Evolutionary conservation across 1,284 basidiomycete genomes (phyloP).

Genomic region (Anthracocystis walkeri): DNA sequence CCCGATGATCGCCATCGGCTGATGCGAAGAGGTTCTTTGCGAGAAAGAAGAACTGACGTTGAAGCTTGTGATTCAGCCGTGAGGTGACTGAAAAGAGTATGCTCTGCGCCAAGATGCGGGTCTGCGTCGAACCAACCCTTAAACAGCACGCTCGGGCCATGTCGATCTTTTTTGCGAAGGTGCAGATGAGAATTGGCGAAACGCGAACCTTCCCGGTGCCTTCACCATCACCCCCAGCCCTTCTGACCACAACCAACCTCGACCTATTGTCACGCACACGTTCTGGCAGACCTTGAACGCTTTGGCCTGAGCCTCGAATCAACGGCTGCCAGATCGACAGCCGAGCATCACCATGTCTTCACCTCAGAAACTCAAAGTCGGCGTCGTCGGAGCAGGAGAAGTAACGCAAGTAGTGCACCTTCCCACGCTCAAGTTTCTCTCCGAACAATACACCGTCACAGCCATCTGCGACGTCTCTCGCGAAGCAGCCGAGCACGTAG

Average conservation of each 20-base stretch:
- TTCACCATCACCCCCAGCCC: background rate
- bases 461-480: constrained; percentile 69
- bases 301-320: background rate
- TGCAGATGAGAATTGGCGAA: background rate
- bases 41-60: background rate
- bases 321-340: background rate
- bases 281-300: too few species aligned
- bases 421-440: constrained; percentile 61
- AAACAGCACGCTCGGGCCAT: constrained; percentile 6
- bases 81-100: background rate
- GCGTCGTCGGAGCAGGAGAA: constrained; percentile 62
- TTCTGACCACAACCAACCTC: too few species aligned
- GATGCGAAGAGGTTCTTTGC: background rate
- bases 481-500: constrained; percentile 59
- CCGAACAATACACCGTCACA: constrained; percentile 56
- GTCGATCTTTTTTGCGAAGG: constrained; percentile 6
- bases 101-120: background rate
- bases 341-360: background rate
- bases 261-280: too few species aligned
- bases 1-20: constrained; percentile 3
- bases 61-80: background rate
- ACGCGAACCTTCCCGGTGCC: background rate
- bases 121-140: background rate
- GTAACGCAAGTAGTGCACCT: constrained; percentile 66
- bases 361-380: constrained; percentile 41